A percentile compares a stretch with the other conserved stretches of the same genome.
These are phyloP conservation scores for Linnemannia hyalina DNA, from an alignment of 192 early-diverging fungal genomes.

Conservation along the genomic window DNA sequence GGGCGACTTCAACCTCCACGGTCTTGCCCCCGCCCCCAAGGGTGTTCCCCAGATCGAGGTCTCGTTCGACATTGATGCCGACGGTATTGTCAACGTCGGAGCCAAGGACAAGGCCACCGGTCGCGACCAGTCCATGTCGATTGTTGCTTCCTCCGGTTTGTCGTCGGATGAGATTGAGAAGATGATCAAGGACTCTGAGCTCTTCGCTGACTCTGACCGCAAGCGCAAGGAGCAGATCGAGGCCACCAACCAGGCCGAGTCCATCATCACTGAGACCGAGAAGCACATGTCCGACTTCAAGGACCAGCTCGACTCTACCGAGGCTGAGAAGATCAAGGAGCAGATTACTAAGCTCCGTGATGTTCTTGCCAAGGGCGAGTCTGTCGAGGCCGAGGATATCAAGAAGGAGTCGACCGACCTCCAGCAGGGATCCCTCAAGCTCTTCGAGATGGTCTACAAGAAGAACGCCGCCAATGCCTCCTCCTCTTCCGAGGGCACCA, in stretches of 20 bases:
- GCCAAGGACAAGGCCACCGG: slow-evolving; percentile 96
- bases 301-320: slow-evolving; percentile 91
- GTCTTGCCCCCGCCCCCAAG: slow-evolving; percentile 93
- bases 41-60: slow-evolving; percentile 97
- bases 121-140: slow-evolving; percentile 93
- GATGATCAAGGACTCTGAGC: slow-evolving; percentile 92
- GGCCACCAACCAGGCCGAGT: slow-evolving; percentile 93
- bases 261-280: slow-evolving; percentile 92
- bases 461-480: slow-evolving; percentile 60
- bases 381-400: slow-evolving; percentile 83
- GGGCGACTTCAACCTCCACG: slow-evolving; percentile 88
- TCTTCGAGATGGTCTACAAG: slow-evolving; percentile 99
- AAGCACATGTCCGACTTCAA: slow-evolving; percentile 97
- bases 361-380: slow-evolving; percentile 74
- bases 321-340: slow-evolving; percentile 87
- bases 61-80: slow-evolving; percentile 98
- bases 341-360: slow-evolving; percentile 88
- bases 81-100: slow-evolving; percentile 96
- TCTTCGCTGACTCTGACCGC: slow-evolving; percentile 93
- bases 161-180: slow-evolving; percentile 93
- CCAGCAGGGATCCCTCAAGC: slow-evolving; percentile 91
- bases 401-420: slow-evolving; percentile 89
- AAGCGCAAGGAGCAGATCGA: slow-evolving; percentile 95
- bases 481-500: slow-evolving; percentile 44
- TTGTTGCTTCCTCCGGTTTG: slow-evolving; percentile 92